These are phyloP conservation scores for Pestalotiopsis sp. DNA, from an alignment of 2,329 filamentous ascomycete species.

Conservation along the genomic window DNA sequence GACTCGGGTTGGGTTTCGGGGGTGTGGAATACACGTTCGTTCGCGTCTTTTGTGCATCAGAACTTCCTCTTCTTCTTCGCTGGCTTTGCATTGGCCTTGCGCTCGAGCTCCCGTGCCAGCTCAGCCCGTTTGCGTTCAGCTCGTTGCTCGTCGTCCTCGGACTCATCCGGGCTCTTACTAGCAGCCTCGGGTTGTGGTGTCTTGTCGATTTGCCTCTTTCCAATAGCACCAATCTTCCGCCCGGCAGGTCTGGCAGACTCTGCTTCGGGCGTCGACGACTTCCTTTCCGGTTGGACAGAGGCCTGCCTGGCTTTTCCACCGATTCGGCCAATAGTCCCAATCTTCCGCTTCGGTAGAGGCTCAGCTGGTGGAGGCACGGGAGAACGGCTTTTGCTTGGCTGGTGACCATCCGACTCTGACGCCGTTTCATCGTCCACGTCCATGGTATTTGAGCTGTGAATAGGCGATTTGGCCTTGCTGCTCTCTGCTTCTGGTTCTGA, in stretches of 20 bases:
- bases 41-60: slow-evolving; percentile 27
- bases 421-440: slow-evolving; percentile 11
- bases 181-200: neutral
- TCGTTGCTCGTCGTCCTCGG: slow-evolving; percentile 33
- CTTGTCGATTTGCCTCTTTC: slow-evolving; percentile 8
- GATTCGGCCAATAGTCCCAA: slow-evolving; percentile 12
- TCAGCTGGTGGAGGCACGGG: neutral
- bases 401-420: slow-evolving; percentile 15
- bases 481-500: neutral
- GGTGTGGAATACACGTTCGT: too few species aligned
- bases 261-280: slow-evolving; percentile 13
- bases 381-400: neutral
- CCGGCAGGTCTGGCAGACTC: neutral
- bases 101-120: slow-evolving; percentile 51
- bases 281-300: slow-evolving; percentile 20
- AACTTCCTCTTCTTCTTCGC: slow-evolving; percentile 60
- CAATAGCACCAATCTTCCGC: slow-evolving; percentile 4
- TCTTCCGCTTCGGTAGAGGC: neutral
- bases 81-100: slow-evolving; percentile 49
- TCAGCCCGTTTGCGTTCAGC: slow-evolving; percentile 54
- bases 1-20: too few species aligned
- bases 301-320: slow-evolving; percentile 10
- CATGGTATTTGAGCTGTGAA: neutral
- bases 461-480: neutral
- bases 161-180: slow-evolving; percentile 15